Percentiles rank a stretch among this genome's conserved stretches.
Evolutionary conservation across 345 rosid species (phyloP).

Genomic region (Eucalyptus rudis): DNA sequence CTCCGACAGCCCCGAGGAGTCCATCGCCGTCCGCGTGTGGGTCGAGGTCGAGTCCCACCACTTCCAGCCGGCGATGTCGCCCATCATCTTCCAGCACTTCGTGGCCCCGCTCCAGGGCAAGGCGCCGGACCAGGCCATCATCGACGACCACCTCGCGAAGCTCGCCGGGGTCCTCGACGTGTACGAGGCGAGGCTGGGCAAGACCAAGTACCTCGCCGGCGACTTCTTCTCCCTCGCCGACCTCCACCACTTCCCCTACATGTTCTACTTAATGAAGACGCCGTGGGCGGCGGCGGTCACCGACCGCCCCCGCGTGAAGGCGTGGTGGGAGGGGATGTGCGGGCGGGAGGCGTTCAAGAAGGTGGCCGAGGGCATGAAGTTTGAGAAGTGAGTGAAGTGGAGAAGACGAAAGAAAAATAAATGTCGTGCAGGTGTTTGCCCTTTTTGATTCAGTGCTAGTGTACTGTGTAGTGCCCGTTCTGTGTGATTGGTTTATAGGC

Average conservation of each 20-base stretch:
- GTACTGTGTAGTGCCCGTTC: background rate
- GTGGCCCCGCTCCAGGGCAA: conserved; percentile 40
- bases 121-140: conserved; percentile 28
- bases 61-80: conserved; percentile 38
- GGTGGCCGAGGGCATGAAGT: conserved; percentile 42
- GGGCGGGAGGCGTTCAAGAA: conserved; percentile 52
- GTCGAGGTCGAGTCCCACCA: conserved; percentile 64
- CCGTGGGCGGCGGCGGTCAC: conserved; percentile 23
- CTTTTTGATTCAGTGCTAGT: background rate
- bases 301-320: conserved; percentile 58
- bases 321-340: conserved; percentile 82
- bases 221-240: conserved; percentile 71
- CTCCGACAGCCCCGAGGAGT: conserved; percentile 26
- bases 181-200: conserved; percentile 46
- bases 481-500: background rate
- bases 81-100: conserved; percentile 34
- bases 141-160: conserved; percentile 38
- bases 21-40: conserved; percentile 59
- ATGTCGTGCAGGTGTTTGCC: background rate
- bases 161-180: conserved; percentile 50
- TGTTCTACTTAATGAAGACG: conserved; percentile 61
- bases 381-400: conserved; percentile 5
- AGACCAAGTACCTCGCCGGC: conserved; percentile 56
- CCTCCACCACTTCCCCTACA: conserved; percentile 55
- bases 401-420: background rate